Evolutionary conservation across 1,139 yeast genomes (phyloP).

Genomic region (Dujonia santamariae): DNA sequence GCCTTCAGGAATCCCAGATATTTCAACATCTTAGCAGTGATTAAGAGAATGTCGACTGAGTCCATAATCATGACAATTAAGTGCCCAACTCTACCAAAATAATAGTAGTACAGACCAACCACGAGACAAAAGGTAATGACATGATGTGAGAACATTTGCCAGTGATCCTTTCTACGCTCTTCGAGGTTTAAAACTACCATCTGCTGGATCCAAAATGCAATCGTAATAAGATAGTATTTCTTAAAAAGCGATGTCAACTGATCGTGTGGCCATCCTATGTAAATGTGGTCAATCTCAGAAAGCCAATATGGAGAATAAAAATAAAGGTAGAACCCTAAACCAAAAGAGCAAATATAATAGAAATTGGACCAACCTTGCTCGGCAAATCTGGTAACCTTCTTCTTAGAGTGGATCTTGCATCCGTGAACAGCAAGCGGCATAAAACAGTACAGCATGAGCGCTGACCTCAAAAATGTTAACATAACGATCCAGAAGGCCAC

Average conservation of each 20-base stretch:
- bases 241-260: constrained; percentile 51
- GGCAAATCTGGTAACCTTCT: constrained; percentile 65
- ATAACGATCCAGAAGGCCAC: constrained; percentile 55
- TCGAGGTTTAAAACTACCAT: constrained; percentile 75
- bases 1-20: constrained; percentile 58
- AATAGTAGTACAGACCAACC: constrained; percentile 69
- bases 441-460: constrained; percentile 55
- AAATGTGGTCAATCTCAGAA: constrained; percentile 56
- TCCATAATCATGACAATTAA: constrained; percentile 80
- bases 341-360: constrained; percentile 59
- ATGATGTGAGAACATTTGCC: constrained; percentile 87
- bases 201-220: constrained; percentile 81
- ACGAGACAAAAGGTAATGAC: constrained; percentile 70
- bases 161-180: constrained; percentile 74
- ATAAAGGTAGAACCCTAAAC: constrained; percentile 58
- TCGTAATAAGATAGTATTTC: constrained; percentile 66
- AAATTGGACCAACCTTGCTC: constrained; percentile 82
- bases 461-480: constrained; percentile 58
- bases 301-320: constrained; percentile 54
- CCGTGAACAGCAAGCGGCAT: constrained; percentile 53
- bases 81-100: constrained; percentile 77
- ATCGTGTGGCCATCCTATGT: constrained; percentile 77
- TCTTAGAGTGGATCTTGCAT: constrained; percentile 45
- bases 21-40: constrained; percentile 74
- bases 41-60: constrained; percentile 67